These are phyloP conservation scores for Panellus pusillus DNA, from an alignment of 768 basidiomycete species.

Conservation along the genomic window DNA sequence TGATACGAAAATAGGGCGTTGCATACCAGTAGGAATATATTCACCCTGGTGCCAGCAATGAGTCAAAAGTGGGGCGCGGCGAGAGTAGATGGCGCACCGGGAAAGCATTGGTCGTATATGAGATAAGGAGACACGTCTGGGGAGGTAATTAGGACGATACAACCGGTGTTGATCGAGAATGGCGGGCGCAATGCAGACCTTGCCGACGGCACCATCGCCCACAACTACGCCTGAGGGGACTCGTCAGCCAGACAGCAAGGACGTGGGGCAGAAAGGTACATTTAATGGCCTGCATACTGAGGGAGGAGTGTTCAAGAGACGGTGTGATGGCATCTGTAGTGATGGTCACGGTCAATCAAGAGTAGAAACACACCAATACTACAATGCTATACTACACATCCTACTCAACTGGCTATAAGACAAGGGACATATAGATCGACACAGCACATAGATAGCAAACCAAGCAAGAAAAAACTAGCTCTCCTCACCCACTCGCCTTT, in stretches of 20 bases:
- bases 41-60: conserved; percentile 64
- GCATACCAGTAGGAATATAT: conserved; percentile 90
- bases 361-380: not conserved
- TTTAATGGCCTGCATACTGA: conserved; percentile 87
- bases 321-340: not conserved
- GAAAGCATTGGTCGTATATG: conserved; percentile 98
- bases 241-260: conserved; percentile 29
- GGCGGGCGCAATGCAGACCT: conserved; percentile 52
- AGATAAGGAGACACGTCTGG: conserved; percentile 97
- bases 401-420: conserved; percentile 11
- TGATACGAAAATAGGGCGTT: conserved; percentile 5
- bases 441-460: conserved; percentile 31
- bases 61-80: conserved; percentile 7
- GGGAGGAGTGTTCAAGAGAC: conserved; percentile 13
- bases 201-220: conserved; percentile 98
- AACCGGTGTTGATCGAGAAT: conserved; percentile 8
- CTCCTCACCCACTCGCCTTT: conserved; percentile 1
- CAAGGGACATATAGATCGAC: conserved; percentile 9
- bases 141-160: conserved; percentile 22
- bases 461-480: conserved; percentile 31
- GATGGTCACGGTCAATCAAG: not conserved
- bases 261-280: conserved; percentile 49
- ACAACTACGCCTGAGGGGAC: conserved; percentile 85
- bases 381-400: conserved; percentile 5
- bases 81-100: conserved; percentile 57